Conservation (phyloP, 2,329 filamentous ascomycete species). For the Calycina herbarum region DNA sequence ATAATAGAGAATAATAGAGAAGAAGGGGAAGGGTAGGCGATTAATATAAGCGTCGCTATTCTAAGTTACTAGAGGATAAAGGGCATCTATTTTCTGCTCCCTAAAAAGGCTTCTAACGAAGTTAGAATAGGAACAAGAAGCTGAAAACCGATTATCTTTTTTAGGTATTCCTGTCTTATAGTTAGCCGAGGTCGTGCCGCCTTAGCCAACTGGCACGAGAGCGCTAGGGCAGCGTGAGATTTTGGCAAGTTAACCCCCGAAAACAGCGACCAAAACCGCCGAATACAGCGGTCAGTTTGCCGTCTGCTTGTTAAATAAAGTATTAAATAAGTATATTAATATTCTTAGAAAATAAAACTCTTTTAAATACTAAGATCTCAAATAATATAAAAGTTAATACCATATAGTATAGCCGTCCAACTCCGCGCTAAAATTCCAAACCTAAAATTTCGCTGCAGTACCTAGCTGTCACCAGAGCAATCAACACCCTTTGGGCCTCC, state of each 20-base stretch:
- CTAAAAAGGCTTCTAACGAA: neutral
- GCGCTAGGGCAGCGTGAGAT: constrained; percentile 25
- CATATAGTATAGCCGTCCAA: too few species aligned
- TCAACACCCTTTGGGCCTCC: too few species aligned
- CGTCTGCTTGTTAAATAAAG: constrained; percentile 22
- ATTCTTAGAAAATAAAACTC: too few species aligned
- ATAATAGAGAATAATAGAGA: too few species aligned
- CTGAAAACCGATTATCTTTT: constrained; percentile 15
- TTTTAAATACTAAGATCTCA: too few species aligned
- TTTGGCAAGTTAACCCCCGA: constrained; percentile 24
- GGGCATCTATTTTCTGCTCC: constrained; percentile 10
- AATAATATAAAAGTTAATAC: too few species aligned
- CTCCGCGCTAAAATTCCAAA: too few species aligned
- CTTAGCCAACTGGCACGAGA: constrained; percentile 16
- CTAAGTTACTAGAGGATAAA: neutral
- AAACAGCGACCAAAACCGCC: constrained; percentile 25
- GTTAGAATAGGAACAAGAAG: neutral
- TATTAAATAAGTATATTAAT: too few species aligned
- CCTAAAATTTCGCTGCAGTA: too few species aligned
- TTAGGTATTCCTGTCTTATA: neutral
- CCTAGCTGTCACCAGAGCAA: too few species aligned
- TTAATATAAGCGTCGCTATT: neutral
- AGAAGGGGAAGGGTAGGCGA: neutral
- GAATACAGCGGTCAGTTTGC: constrained; percentile 29
- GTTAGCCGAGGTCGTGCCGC: constrained; percentile 21